Evolutionary conservation across 2,329 filamentous ascomycete genomes (phyloP), one percentile per base, ranked within the genome.

Genomic region (Paraphaeosphaeria sporulosa): DNA sequence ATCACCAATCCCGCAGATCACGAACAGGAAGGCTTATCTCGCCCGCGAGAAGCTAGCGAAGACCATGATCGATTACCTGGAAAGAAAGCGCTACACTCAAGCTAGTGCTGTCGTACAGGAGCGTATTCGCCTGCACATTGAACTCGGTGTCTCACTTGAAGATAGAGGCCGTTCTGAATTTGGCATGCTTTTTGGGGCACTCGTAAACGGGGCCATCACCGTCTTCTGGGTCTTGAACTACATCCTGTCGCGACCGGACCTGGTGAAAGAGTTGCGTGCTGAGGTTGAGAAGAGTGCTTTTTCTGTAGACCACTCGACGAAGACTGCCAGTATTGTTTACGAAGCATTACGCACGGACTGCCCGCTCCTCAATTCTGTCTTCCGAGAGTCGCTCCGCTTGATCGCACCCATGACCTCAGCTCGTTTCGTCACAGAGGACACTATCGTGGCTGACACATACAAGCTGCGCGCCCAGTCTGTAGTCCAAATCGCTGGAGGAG

Each of bases 161-260:
- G 54, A 66, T 19, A 17, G 15, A 34, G 70, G 63, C 3, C 63
- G 66, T 27, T 58, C 71, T 1, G 75, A 77, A 55, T 36, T 76
- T 6, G 61, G 36, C 3, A 57, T 76, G 7, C 58, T 61, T 6
- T 60, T 82, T 7, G 82, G 71, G 0, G 61, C 80, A 23, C 67
- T 81, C 1, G 72, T 75, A 44, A 84, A 84, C 63, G 80, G 81
- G 0, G 69, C 76, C 4, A 79, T 80, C 0, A 75, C 80, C 0
- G 66, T 70, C 0, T 85, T 83, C 69, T 85, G 83, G 82, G 58
- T 79, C 1, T 38, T 84, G 0, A 78, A 74, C 60, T 76, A 82
- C 42, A 65, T 85, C 8, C 82, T 75, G 66, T 79, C 78, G 5
- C 73, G 78, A 1, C 76, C 79, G 0, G 64, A 66, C 1, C 64